Conservation (phyloP, 1,139 yeast genomes). For the Sugiyamaella sp. region DNA sequence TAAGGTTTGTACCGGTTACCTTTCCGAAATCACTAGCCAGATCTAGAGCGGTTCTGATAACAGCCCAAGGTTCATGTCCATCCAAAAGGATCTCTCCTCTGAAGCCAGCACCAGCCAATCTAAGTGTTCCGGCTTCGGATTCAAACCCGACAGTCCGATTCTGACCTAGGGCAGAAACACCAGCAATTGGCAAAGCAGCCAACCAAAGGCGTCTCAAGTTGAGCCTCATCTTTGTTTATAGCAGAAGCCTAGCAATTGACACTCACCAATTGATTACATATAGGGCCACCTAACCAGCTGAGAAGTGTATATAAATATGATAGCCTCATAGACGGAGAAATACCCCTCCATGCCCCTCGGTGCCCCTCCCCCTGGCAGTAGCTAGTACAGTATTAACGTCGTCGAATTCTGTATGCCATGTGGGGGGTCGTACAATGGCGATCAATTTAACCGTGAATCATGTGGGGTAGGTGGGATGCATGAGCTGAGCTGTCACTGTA, state of each 20-base stretch:
- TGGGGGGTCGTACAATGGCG: constrained; percentile 1
- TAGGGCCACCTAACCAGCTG: too few relatives aligned
- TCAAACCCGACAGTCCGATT: constrained; percentile 15
- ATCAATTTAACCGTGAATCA: constrained; percentile 12
- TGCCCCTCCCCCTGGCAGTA: constrained; percentile 1
- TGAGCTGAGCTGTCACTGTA: neutral
- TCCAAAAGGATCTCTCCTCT: constrained; percentile 29
- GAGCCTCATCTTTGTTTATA: constrained; percentile 4
- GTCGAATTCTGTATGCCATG: neutral
- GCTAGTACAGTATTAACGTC: neutral
- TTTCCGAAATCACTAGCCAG: constrained; percentile 26
- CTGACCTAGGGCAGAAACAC: constrained; percentile 16
- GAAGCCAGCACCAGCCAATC: constrained; percentile 14
- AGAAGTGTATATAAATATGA: constrained; percentile 14
- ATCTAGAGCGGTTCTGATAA: constrained; percentile 27
- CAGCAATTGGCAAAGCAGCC: constrained; percentile 10
- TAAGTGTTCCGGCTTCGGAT: constrained; percentile 15
- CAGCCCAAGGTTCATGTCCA: constrained; percentile 28
- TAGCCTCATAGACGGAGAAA: neutral
- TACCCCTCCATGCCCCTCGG: neutral
- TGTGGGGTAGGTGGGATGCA: neutral
- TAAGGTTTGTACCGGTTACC: constrained; percentile 23
- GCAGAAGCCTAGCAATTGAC: neutral
- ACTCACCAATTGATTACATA: constrained; percentile 1
- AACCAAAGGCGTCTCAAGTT: constrained; percentile 11